These are phyloP conservation scores for Saccharomycopsis malanga DNA, from an alignment of 805 yeast genomes.

Conservation along the genomic window DNA sequence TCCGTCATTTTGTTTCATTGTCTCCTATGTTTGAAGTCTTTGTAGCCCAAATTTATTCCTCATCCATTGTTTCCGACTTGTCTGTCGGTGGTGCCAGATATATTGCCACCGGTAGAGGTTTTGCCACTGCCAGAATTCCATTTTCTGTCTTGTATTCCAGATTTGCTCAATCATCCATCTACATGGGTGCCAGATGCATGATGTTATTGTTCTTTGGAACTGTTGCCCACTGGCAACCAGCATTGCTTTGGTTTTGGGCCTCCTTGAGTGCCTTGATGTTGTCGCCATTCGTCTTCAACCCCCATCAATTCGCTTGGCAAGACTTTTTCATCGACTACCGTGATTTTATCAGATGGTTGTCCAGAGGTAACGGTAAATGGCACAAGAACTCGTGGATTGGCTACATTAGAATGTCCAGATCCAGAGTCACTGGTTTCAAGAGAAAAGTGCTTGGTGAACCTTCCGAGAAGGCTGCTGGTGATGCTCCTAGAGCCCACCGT, in stretches of 20 bases:
- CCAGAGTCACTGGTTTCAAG: conserved; percentile 89
- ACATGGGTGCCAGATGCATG: conserved; percentile 65
- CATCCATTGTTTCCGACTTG: conserved; percentile 65
- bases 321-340: conserved; percentile 69
- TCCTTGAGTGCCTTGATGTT: conserved; percentile 58
- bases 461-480: conserved; percentile 61
- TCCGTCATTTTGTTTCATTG: conserved; percentile 70
- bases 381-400: conserved; percentile 75
- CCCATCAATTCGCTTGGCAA: conserved; percentile 63
- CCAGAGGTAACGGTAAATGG: conserved; percentile 66
- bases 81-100: conserved; percentile 90
- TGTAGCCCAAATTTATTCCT: conserved; percentile 88
- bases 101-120: conserved; percentile 89
- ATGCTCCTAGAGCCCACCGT: conserved; percentile 69
- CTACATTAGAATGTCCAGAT: conserved; percentile 67
- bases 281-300: conserved; percentile 71
- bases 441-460: conserved; percentile 57
- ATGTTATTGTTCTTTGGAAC: conserved; percentile 70
- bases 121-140: conserved; percentile 76
- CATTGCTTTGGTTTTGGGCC: conserved; percentile 68
- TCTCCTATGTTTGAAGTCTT: conserved; percentile 93
- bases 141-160: conserved; percentile 68
- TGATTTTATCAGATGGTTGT: conserved; percentile 64
- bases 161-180: conserved; percentile 70
- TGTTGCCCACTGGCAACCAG: conserved; percentile 73